Evolutionary conservation across 768 basidiomycete species (phyloP).

Genomic region (Pulveroboletus sp.): DNA sequence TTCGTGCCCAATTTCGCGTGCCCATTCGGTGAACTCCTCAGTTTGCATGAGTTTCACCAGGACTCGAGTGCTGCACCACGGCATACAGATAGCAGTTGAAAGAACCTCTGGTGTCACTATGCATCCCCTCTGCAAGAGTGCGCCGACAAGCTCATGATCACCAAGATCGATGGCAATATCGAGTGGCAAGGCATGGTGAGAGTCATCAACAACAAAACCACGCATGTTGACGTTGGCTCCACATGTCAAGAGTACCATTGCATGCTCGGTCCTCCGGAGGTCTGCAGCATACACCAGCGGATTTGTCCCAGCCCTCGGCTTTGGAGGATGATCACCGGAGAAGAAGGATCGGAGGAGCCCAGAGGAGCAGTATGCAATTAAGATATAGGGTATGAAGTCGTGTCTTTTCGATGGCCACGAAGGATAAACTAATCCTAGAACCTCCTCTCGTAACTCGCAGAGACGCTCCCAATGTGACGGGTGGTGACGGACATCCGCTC

Average conservation of each 20-base stretch:
- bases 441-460: background rate
- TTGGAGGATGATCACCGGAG: background rate
- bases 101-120: background rate
- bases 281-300: conserved; percentile 9
- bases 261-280: conserved; percentile 2
- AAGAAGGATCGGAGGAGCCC: background rate
- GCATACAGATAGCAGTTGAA: background rate
- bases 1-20: background rate
- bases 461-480: conserved; percentile 2
- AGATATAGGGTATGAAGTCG: background rate
- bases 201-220: background rate
- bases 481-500: background rate
- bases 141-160: background rate
- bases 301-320: conserved; percentile 3
- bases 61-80: conserved; percentile 3
- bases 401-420: conserved; percentile 1
- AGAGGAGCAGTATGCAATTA: background rate
- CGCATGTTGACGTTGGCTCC: background rate
- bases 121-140: background rate
- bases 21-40: background rate
- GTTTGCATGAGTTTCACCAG: conserved; percentile 1
- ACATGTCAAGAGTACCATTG: background rate
- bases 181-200: background rate
- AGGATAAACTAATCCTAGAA: background rate
- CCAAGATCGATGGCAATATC: background rate